Evolutionary conservation across 805 yeast species (phyloP), one percentile per base, ranked within the genome.

Genomic region (Starmerella kuoi): DNA sequence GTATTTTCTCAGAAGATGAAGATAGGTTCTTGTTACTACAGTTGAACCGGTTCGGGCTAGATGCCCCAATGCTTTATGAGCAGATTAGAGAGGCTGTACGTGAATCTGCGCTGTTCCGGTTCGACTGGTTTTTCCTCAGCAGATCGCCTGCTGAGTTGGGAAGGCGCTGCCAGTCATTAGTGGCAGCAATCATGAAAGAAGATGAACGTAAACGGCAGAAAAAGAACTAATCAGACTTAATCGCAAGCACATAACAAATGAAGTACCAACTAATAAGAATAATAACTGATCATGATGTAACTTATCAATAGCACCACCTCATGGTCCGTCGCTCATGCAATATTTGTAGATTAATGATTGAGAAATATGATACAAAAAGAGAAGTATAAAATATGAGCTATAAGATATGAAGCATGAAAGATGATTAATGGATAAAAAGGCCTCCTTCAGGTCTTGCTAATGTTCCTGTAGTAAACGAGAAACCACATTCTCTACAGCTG

Each of bases 1-100:
- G 58, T 15, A 72, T 79, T 2, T 91, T 76, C 61, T 74, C 83
- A 24, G 93, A 83, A 38, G 94, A 82, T 47, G 96, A 91, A 58
- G 98, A 91, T 61, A 68, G 95, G 53, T 91, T 82, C 60, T 63
- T 91, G 52, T 64, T 91, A 44, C 74, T 86, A 14, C 87, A 82
- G 65, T 63, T 85, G 56, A 79, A 81, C 64, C 69, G 79, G 46
- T 75, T 73, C 56, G 98, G 98, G 0, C 60, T 87, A 26, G 95
- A 84, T 51, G 68, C 78, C 20, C 77, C 76, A 12, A 85, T 82
- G 55, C 64, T 88, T 14, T 82, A 78, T 56, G 98, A 88, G 45
- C 61, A 73, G 48, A 77, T 88, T 37, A 70, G 85, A 41, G 83
- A 79, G 46, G 77, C 79, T 23, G 77, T 88, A 31, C 68, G 83